phyloP scores from a whole-genome alignment of 371 early-diverging fungal species.

The Circinella umbellata region DNA sequence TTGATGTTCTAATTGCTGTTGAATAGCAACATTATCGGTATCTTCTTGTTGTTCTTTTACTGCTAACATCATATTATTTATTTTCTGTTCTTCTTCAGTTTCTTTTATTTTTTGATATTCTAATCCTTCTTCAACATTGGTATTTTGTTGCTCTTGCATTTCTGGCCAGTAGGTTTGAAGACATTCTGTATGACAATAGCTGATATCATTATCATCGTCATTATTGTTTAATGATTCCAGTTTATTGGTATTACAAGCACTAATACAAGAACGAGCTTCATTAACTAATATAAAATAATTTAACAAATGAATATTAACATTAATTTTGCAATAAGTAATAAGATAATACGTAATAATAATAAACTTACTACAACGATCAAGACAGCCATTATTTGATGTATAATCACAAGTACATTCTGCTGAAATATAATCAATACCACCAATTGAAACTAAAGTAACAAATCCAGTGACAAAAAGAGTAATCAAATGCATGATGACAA shows the following conservation, averaged over 20 bases:
- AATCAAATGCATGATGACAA: not conserved
- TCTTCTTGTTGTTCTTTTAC: too few relatives aligned
- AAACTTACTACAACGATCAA: constrained; percentile 16
- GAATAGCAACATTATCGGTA: not conserved
- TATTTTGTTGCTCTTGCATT: not conserved
- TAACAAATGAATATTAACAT: not conserved
- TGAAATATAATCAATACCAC: not conserved
- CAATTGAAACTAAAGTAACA: not conserved
- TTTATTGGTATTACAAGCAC: not conserved
- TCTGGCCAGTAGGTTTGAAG: constrained; percentile 6
- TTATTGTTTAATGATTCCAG: too few relatives aligned
- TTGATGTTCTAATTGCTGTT: not conserved
- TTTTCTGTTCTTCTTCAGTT: too few relatives aligned
- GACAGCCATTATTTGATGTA: not conserved
- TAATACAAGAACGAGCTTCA: constrained; percentile 8
- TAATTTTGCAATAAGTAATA: not conserved
- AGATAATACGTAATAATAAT: too few relatives aligned
- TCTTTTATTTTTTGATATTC: too few relatives aligned
- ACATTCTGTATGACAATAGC: not conserved
- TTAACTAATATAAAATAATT: not conserved
- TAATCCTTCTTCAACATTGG: not conserved
- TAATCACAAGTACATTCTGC: constrained; percentile 5
- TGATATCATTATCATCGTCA: not conserved
- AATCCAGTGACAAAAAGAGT: not conserved
- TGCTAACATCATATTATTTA: too few relatives aligned